Conservation (phyloP, 148 eudicot genomes). For the Chenopodium formosanum region DNA sequence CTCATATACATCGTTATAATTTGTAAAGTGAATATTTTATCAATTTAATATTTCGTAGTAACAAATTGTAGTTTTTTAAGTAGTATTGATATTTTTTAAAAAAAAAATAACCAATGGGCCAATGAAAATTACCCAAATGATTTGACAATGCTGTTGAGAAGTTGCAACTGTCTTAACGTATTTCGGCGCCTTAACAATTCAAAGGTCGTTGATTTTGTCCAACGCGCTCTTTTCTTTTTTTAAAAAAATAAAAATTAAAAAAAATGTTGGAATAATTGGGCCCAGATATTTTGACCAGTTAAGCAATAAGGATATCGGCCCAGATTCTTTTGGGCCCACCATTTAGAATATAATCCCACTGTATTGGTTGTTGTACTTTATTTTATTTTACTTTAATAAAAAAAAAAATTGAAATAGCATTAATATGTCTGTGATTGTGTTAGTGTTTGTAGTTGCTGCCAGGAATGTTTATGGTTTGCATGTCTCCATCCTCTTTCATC, state of each 20-base stretch:
- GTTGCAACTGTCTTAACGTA: constrained; percentile 10
- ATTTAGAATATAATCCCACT: background rate
- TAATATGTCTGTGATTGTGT: too few species aligned
- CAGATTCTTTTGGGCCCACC: background rate
- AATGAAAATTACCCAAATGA: background rate
- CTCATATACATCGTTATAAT: too few species aligned
- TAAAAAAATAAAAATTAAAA: too few species aligned
- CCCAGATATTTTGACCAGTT: constrained; percentile 15
- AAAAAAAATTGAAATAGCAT: too few species aligned
- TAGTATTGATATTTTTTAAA: too few species aligned
- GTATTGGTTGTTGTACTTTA: background rate
- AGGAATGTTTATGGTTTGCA: too few species aligned
- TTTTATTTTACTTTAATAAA: too few species aligned
- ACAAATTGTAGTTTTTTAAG: too few species aligned
- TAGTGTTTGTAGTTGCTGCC: too few species aligned
- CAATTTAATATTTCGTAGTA: too few species aligned
- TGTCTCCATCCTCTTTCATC: too few species aligned
- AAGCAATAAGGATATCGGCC: constrained; percentile 11
- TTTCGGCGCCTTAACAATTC: constrained; percentile 20
- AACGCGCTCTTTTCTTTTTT: background rate
- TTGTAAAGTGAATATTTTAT: too few species aligned
- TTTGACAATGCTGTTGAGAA: background rate
- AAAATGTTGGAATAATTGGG: background rate
- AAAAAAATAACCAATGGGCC: background rate
- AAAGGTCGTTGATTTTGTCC: constrained; percentile 4